Evolutionary conservation across 768 basidiomycete genomes (phyloP), one percentile per base, ranked within the genome.

Genomic region (Hysterangium stoloniferum): DNA sequence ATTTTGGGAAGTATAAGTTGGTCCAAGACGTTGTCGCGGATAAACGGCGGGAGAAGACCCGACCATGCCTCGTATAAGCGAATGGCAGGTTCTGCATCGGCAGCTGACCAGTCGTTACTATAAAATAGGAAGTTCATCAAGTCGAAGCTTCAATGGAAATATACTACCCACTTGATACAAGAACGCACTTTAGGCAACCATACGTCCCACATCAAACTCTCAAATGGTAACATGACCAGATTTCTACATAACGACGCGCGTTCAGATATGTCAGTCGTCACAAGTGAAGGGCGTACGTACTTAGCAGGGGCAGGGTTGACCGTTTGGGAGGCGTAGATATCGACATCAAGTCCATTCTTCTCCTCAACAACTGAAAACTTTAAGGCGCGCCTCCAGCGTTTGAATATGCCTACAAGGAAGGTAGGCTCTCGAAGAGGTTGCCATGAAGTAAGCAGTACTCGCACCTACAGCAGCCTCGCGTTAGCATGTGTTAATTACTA

Each of bases 141-240:
- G 22, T 28, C 27, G 45, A 17, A n/a, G 19, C 37, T 8, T n/a
- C 6, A 27, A 35, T 31, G 8, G 17, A 17, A 13, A 29, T 6
- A 2, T 15, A 20, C 8, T 13, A 65, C 73, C 57, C 42, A 75
- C 73, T 98, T 98, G 63, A 98, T 83, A 9, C 79, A 75, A 0
- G 90, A 89, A 24, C 96, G 80, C n/a, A 98, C 84, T 68, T 81
- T 89, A 0, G 96, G 96, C 24, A 99, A 69, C 96, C 94, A 99
- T 8, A 88, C 73, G 56, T 84, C 89, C 94, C 96, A 98, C 12
- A 98, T 66, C 22, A 98, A 71, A 53, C 85, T 89, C 62, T 99
- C 96, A 62, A 89, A 99, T 0, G 95, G 84, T 13, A 93, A 93
- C 96, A 99, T 99, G 2, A 73, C 73, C 55, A 67, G 72, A 53